Evolutionary conservation across 1,139 yeast genomes (phyloP).

Genomic region (Hemisphaericaspora xylanilytica): DNA sequence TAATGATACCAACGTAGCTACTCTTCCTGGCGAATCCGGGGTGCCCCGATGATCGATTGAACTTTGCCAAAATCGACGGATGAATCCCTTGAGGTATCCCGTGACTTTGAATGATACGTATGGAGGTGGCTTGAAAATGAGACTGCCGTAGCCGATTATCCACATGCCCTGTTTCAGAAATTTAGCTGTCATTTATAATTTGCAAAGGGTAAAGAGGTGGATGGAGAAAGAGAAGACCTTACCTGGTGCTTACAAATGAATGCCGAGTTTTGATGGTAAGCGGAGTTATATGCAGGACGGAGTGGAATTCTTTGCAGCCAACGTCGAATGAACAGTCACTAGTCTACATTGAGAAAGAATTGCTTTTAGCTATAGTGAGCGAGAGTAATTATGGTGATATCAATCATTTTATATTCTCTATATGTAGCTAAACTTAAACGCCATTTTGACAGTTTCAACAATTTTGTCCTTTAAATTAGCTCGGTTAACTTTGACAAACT

Average conservation of each 20-base stretch:
- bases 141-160: slow-evolving; percentile 90
- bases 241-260: too few species aligned
- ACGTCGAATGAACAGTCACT: too few species aligned
- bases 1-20: slow-evolving; percentile 70
- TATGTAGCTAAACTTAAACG: slow-evolving; percentile 43
- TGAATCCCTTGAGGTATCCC: slow-evolving; percentile 73
- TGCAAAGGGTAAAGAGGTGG: too few species aligned
- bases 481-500: slow-evolving; percentile 24
- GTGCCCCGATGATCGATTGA: slow-evolving; percentile 91
- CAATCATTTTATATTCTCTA: too few species aligned
- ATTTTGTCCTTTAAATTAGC: slow-evolving; percentile 31
- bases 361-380: too few species aligned
- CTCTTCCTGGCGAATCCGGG: slow-evolving; percentile 80
- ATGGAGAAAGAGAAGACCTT: too few species aligned
- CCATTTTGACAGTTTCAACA: slow-evolving; percentile 43
- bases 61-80: slow-evolving; percentile 88
- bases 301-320: too few species aligned
- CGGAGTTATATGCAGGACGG: too few species aligned
- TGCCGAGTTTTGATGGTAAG: too few species aligned
- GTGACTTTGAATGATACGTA: slow-evolving; percentile 57
- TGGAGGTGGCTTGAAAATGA: slow-evolving; percentile 91
- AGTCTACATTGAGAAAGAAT: too few species aligned
- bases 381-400: too few species aligned
- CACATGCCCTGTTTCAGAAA: slow-evolving; percentile 46
- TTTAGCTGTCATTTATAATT: slow-evolving; percentile 1